A percentile compares a stretch with the other conserved stretches of the same genome.
These are phyloP conservation scores for Aspergillus fumigatus DNA, from an alignment of 2,329 filamentous ascomycete genomes.

Conservation along the genomic window DNA sequence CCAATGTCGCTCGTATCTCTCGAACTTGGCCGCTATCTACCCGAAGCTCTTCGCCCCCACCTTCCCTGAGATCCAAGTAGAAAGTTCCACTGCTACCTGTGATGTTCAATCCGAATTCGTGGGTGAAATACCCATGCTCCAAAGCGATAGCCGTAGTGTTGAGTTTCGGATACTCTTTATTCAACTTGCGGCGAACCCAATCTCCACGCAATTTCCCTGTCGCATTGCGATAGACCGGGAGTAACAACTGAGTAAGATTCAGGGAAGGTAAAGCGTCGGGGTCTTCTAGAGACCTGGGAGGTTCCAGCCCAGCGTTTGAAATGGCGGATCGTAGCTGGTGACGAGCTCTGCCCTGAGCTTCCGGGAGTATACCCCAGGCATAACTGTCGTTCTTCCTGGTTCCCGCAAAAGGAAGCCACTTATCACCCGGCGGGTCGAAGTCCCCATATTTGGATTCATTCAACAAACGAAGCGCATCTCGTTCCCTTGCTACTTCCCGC, in stretches of 20 bases:
- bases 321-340: slow-evolving; percentile 46
- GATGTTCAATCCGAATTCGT: slow-evolving; percentile 72
- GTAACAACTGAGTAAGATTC: slow-evolving; percentile 33
- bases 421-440: slow-evolving; percentile 42
- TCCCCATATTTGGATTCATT: slow-evolving; percentile 51
- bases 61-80: slow-evolving; percentile 62
- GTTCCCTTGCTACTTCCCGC: slow-evolving; percentile 48
- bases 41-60: slow-evolving; percentile 33
- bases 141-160: slow-evolving; percentile 65
- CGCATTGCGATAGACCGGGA: slow-evolving; percentile 70
- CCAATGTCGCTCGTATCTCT: slow-evolving; percentile 65
- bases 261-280: slow-evolving; percentile 21
- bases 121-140: slow-evolving; percentile 61
- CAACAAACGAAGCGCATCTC: slow-evolving; percentile 46
- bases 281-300: slow-evolving; percentile 24
- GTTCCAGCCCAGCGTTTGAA: slow-evolving; percentile 27
- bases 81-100: slow-evolving; percentile 69
- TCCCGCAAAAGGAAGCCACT: slow-evolving; percentile 69
- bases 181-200: slow-evolving; percentile 61
- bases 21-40: slow-evolving; percentile 55
- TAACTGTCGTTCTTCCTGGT: slow-evolving; percentile 69
- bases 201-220: slow-evolving; percentile 73
- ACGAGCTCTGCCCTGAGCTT: slow-evolving; percentile 62
- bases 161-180: slow-evolving; percentile 47
- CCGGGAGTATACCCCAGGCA: slow-evolving; percentile 68